Evolutionary conservation across 306 rosid species (phyloP), one percentile per base, ranked within the genome.

Genomic region (Prunus salicina): DNA sequence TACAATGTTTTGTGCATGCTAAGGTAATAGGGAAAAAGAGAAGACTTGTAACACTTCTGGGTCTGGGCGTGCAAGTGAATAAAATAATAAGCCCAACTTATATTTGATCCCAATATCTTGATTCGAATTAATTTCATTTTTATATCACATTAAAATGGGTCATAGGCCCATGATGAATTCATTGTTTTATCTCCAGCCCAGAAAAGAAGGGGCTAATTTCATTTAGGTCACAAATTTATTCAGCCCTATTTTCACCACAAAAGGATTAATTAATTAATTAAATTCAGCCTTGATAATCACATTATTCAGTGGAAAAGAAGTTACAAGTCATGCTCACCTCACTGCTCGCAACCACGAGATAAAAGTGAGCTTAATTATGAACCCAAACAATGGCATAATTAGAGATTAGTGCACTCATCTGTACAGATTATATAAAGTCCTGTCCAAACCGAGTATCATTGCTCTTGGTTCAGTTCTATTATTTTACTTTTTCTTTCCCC

Each of bases 301-400:
- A 63, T 63, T 63, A 13, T 16, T 30, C 19, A 16, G 22, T 63
- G n/a, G 20, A 16, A 28, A 63, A 6, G 11, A 12, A 63, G 1
- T 63, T 14, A 28, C 43, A 62, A 27, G 43, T 25, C 67, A 28
- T 14, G 41, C 4, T 62, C 64, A 25, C 34, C 13, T 60, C 57
- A 52, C 57, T 15, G 57, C 9, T 52, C 57, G 16, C 57, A 52
- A 13, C 67, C 67, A 62, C 67, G 67, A 62, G 67, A 62, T 62
- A 28, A 62, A 28, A 62, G 67, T 28, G 45, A 63, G 12, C 38
- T 27, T 8, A 30, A 63, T 63, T 30, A 63, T 63, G 43, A 63
- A 63, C 30, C 41, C 45, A 30, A 30, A 63, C 45, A 63, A 63
- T 63, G 65, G 28, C 38, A 30, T 63, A 63, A 28, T 63, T 28